Evolutionary conservation across 2,329 filamentous ascomycete species (phyloP).

Genomic region (Ophidiomyces ophidiicola): DNA sequence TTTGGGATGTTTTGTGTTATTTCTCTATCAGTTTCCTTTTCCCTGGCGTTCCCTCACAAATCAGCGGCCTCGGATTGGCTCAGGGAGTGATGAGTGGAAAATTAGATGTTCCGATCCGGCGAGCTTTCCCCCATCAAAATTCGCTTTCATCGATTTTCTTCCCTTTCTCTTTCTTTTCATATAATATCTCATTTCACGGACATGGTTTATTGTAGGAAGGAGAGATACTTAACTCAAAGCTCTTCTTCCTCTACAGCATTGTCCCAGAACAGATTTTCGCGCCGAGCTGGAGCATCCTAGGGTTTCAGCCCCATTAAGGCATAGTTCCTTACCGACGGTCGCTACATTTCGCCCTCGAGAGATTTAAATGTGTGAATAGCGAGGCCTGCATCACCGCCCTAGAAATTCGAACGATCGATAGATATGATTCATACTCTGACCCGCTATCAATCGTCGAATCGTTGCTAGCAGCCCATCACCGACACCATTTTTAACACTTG

Average conservation of each 20-base stretch:
- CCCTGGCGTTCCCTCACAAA: conserved; percentile 22
- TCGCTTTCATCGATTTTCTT: conserved; percentile 15
- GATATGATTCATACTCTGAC: too few relatives aligned
- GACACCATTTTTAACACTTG: too few relatives aligned
- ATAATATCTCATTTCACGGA: conserved; percentile 45
- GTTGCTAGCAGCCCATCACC: too few relatives aligned
- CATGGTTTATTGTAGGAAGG: conserved; percentile 56
- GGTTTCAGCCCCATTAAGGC: conserved; percentile 42
- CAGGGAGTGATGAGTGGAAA: conserved; percentile 21
- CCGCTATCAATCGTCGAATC: too few relatives aligned
- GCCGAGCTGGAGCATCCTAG: conserved; percentile 55
- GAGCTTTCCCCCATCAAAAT: conserved; percentile 7
- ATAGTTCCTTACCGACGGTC: conserved; percentile 55
- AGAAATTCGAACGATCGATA: too few relatives aligned
- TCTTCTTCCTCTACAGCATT: conserved; percentile 51
- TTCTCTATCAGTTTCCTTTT: conserved; percentile 12
- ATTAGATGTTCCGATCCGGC: conserved; percentile 20
- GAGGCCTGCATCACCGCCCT: not conserved
- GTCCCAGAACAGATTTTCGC: conserved; percentile 47
- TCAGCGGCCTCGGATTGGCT: conserved; percentile 29
- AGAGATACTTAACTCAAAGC: conserved; percentile 32
- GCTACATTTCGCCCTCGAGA: conserved; percentile 37
- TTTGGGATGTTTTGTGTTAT: conserved; percentile 10
- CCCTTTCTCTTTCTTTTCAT: conserved; percentile 25
- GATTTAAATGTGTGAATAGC: not conserved